Evolutionary conservation across 306 rosid species (phyloP), one percentile per base, ranked within the genome.

Genomic region (Castanospermum australe): DNA sequence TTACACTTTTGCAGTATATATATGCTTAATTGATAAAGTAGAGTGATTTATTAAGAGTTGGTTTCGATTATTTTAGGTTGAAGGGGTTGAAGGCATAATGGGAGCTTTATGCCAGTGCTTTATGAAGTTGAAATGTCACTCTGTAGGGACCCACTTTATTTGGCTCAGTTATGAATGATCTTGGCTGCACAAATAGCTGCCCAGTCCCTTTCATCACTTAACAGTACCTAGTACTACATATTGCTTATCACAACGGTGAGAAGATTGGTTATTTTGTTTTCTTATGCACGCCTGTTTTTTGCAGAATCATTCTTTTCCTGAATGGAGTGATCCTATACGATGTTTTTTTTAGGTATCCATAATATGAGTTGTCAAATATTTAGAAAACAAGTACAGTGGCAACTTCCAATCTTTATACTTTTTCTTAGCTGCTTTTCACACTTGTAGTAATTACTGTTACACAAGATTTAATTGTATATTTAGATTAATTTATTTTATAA

Each of bases 1-100:
- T 28, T n/a, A n/a, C n/a, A n/a, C n/a, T n/a, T n/a, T n/a, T n/a
- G n/a, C n/a, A n/a, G n/a, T n/a, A n/a, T n/a, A n/a, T 48, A 48
- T 48, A 48, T 48, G 63, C 32, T 56, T 22, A 56, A 22, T 56
- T 56, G 35, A 56, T 22, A 24, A 48, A 35, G 30, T 30, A 18
- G n/a, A n/a, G 6, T 39, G 41, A 15, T 54, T 10, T 5, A 36
- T 54, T 6, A 41, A 44, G 15, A 18, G 24, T 3, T 33, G 14
- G 28, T 70, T 54, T 60, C n/a, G 41, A 8, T 6, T 32, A 20
- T 63, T 76, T 45, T 28, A 94, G 99, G 97, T 92, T 52, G 91
- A 70, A 67, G 98, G 97, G 78, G 88, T 94, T 68, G 88, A 88
- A 79, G 99, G 97, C 75, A 91, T 94, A 81, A 92, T 92, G 97